A percentile compares a stretch with the other conserved stretches of the same genome.
These are phyloP conservation scores for Paramecium octaurelia DNA, from an alignment of 73 alveolate species.

Conservation along the genomic window DNA sequence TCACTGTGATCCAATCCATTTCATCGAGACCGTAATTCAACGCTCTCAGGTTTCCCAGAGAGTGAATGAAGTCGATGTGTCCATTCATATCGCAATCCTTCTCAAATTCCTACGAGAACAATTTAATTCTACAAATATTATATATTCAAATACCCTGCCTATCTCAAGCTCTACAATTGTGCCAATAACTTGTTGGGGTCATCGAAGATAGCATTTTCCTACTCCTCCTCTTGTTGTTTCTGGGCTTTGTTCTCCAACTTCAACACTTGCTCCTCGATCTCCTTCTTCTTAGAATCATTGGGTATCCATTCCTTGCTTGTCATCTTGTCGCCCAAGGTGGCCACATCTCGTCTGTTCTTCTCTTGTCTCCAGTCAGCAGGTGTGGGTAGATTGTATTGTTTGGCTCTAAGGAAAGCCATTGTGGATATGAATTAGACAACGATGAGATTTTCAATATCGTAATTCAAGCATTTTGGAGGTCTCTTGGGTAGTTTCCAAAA, in stretches of 20 bases:
- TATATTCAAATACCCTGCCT: conserved; percentile 5
- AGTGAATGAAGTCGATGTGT: conserved; percentile 92
- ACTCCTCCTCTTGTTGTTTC: conserved; percentile 65
- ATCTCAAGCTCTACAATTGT: conserved; percentile 66
- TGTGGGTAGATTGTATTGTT: conserved; percentile 65
- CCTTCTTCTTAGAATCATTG: conserved; percentile 82
- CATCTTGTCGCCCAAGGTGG: conserved; percentile 12
- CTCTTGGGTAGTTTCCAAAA: conserved; percentile 95
- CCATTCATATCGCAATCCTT: conserved; percentile 92
- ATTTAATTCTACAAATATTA: not conserved
- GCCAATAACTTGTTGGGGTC: conserved; percentile 59
- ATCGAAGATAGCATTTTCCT: conserved; percentile 56
- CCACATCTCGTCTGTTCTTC: not conserved
- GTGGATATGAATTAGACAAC: conserved; percentile 82
- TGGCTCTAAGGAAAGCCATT: conserved; percentile 81
- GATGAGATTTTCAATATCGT: conserved; percentile 69
- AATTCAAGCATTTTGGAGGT: conserved; percentile 82
- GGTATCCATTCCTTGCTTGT: conserved; percentile 80
- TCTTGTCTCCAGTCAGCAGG: conserved; percentile 50
- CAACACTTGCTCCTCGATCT: conserved; percentile 78
- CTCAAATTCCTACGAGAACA: conserved; percentile 85
- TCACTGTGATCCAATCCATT: conserved; percentile 97
- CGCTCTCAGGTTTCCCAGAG: conserved; percentile 92
- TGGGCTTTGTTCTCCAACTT: conserved; percentile 63
- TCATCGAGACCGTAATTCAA: conserved; percentile 83